Percentiles rank a stretch among this genome's conserved stretches.
Conservation (phyloP, 2,329 filamentous ascomycete genomes). For the Helicocarpus griseus region DNA sequence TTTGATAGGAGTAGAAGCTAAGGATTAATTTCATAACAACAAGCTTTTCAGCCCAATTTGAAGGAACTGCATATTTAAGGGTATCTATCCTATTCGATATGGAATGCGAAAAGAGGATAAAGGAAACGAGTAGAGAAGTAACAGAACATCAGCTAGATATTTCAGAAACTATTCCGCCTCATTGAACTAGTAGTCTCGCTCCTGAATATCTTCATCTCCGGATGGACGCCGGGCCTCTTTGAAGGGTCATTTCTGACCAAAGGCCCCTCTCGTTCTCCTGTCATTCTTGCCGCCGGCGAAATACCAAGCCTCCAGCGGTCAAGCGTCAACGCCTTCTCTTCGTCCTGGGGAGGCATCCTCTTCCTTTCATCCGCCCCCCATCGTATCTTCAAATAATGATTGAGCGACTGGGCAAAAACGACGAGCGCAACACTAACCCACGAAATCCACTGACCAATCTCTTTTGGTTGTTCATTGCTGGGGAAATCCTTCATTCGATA, state of each 20-base stretch:
- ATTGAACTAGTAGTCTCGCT: neutral
- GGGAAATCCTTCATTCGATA: slow-evolving; percentile 11
- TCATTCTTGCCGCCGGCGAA: neutral
- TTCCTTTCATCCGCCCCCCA: neutral
- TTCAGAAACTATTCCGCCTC: slow-evolving; percentile 1
- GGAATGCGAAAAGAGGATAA: neutral
- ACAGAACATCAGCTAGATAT: neutral
- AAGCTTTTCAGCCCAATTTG: too few species aligned
- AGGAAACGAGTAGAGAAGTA: neutral
- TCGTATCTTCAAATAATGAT: slow-evolving; percentile 6
- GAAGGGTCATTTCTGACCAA: neutral
- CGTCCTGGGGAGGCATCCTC: neutral
- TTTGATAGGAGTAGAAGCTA: too few species aligned
- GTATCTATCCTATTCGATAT: too few species aligned
- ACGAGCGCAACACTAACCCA: slow-evolving; percentile 15
- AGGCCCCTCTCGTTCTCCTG: neutral
- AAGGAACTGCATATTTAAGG: too few species aligned
- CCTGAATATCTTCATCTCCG: neutral
- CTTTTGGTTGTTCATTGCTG: slow-evolving; percentile 14
- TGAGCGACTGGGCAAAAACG: slow-evolving; percentile 15
- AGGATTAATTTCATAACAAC: too few species aligned
- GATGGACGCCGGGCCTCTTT: neutral
- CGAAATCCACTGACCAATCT: slow-evolving; percentile 18
- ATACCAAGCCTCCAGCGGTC: neutral
- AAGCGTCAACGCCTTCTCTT: neutral